A percentile compares a stretch with the other conserved stretches of the same genome.
Conservation (phyloP, 106 monocot species). For the Triglochin maritima region DNA sequence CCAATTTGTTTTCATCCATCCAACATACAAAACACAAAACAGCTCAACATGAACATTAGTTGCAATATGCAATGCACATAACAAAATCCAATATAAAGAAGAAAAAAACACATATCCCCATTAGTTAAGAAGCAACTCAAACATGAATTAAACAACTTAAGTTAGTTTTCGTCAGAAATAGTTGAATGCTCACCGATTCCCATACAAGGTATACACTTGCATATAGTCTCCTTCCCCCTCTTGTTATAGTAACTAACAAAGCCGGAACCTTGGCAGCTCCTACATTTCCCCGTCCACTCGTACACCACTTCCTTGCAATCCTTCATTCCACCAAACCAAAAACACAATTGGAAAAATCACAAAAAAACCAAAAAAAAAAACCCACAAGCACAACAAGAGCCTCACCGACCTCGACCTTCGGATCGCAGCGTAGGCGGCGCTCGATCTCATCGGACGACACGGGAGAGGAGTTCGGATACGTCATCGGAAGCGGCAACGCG, state of each 20-base stretch:
- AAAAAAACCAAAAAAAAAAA: neutral
- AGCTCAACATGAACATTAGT: too few relatives aligned
- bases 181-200: constrained; percentile 48
- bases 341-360: neutral
- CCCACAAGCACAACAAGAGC: neutral
- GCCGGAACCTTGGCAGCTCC: constrained; percentile 84
- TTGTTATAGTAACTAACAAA: constrained; percentile 73
- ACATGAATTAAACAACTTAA: too few relatives aligned
- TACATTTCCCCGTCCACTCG: constrained; percentile 88
- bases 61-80: too few relatives aligned
- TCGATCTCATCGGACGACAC: constrained; percentile 48
- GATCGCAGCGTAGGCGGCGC: constrained; percentile 52
- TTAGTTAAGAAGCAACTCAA: too few relatives aligned
- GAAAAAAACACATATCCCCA: too few relatives aligned
- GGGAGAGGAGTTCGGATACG: constrained; percentile 20
- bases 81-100: too few relatives aligned
- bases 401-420: constrained; percentile 42
- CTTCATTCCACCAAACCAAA: neutral
- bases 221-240: constrained; percentile 73
- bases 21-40: too few relatives aligned
- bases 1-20: too few relatives aligned
- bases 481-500: too few relatives aligned
- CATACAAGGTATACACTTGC: constrained; percentile 93
- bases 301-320: constrained; percentile 42
- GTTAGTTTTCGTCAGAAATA: too few relatives aligned